Evolutionary conservation across 163 green algal genomes (phyloP), one percentile per base, ranked within the genome.

Genomic region (Chlorella variabilis): DNA sequence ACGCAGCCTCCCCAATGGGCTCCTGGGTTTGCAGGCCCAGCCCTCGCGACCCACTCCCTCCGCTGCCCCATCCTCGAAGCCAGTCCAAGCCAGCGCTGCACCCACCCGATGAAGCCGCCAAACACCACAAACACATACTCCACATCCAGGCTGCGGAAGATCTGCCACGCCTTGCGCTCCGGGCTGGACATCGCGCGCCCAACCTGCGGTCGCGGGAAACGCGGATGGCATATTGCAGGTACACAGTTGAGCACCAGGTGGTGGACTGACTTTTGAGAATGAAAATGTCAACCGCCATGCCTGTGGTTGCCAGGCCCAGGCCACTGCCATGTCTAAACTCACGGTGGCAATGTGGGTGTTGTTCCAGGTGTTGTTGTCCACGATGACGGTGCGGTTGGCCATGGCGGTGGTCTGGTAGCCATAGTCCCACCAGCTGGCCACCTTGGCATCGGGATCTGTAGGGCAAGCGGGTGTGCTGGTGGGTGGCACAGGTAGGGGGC

Each of bases 311-410:
- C 33, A 70, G n/a, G 4, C 62, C 8, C 92, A n/a, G n/a, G n/a
- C n/a, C n/a, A n/a, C n/a, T n/a, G n/a, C n/a, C n/a, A n/a, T n/a
- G n/a, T n/a, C n/a, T n/a, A n/a, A n/a, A 84, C 25, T 90, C 94
- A 98, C 94, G 4, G 96, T 98, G n/a, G 96, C 97, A 74, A 99
- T 99, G 92, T 99, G 96, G 0, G 94, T 98, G 90, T 98, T 99
- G 93, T 99, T 99, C 96, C 96, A 99, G 18, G 96, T 99, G 91
- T 99, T 99, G 94, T 99, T 99, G 91, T 99, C 96, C 71, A 99
- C 97, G 17, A 99, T 93, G 59, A 98, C 91, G 27, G 95, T 99
- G 75, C 96, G 86, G 90, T 99, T 98, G 80, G 91, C 95, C 93
- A 99, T 99, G 65, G 92, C 95, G 13, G 97, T 98, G 68, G 98